phyloP scores from a whole-genome alignment of 2,329 filamentous ascomycete species.

The Fusarium beomiforme region DNA sequence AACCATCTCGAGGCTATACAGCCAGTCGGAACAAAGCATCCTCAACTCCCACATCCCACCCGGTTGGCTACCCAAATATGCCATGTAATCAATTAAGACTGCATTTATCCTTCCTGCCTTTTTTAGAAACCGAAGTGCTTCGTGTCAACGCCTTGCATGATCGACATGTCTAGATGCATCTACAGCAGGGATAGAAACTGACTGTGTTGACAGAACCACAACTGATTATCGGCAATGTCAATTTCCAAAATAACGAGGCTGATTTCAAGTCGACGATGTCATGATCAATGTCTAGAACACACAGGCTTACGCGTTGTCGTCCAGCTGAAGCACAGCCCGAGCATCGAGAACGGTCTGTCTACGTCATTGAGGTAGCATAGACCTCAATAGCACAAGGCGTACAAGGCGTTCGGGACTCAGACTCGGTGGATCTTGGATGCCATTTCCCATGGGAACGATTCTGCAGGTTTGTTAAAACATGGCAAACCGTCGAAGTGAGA shows the following conservation, averaged over 20 bases:
- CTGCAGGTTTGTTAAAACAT: constrained; percentile 13
- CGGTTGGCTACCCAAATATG: not conserved
- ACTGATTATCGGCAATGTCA: not conserved
- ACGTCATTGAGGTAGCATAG: constrained; percentile 39
- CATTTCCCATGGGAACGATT: not conserved
- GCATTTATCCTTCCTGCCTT: constrained; percentile 1
- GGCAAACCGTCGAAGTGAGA: not conserved
- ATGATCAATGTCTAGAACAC: constrained; percentile 13
- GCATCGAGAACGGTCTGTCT: constrained; percentile 42
- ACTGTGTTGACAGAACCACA: not conserved
- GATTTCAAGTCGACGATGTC: constrained; percentile 24
- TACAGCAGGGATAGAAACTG: constrained; percentile 16
- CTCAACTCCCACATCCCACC: constrained; percentile 8
- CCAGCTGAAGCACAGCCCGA: constrained; percentile 24
- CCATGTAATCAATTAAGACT: constrained; percentile 18
- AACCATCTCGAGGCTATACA: not conserved
- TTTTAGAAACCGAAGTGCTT: constrained; percentile 7
- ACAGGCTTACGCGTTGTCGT: constrained; percentile 28
- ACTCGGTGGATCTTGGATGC: not conserved
- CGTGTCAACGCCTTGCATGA: constrained; percentile 23
- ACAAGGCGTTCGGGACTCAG: not conserved
- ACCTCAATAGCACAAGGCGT: constrained; percentile 6
- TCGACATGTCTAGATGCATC: constrained; percentile 25
- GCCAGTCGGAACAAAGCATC: constrained; percentile 20
- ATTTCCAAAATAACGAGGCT: not conserved